Base-by-base conservation (phyloP, 2,329 filamentous ascomycete genomes). In the Exophiala alcalophila region DNA sequence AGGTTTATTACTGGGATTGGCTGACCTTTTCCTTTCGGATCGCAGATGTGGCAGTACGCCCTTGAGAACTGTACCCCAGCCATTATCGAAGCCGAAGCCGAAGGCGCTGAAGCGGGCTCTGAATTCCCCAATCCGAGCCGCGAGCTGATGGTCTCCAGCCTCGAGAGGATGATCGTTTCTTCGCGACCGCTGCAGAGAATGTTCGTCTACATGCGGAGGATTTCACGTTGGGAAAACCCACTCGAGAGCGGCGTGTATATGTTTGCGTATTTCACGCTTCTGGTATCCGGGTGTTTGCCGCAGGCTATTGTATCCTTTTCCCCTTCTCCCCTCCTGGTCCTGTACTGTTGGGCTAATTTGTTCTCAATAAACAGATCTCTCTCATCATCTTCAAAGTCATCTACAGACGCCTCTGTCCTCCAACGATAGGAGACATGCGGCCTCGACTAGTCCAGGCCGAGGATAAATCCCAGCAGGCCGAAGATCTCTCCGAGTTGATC, bases 161-260 rank as follows among this genome's bases (percentile, higher is more conserved):
- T 35, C 14, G 47, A 49, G 16, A 19, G 47, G 18, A 10, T 49
- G 5, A 39, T 49, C 28, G 24, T 49, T 10, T 32, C 30, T 8
- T 49, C 47, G 5, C 23, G 31, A 33, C 31, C 47, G 11, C 15
- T 46, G 2, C 47, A 49, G 26, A 42, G n/a, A 14, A 11, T 42
- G 6, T 27, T 49, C 21, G 47, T 49, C 42, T 21, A 42, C 4
- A 14, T 38, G 16, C 42, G 42, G 12, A 35, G 19, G 19, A 34
- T 49, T 25, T 46, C 34, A 2, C 37, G 29, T 12, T 49, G 47
- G 47, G 28, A 47, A 2, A 24, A 49, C 26, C 47, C 47, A 8
- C 6, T 4, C 12, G 25, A 39, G 26, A 46, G 36, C 21, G 28
- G 36, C 10, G 25, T 10, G 9, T 49, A 47, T 16, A 49, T 49